Percentiles rank a stretch among this genome's conserved stretches.
Evolutionary conservation across 805 yeast species (phyloP).

Genomic region (Pichia scutulata): DNA sequence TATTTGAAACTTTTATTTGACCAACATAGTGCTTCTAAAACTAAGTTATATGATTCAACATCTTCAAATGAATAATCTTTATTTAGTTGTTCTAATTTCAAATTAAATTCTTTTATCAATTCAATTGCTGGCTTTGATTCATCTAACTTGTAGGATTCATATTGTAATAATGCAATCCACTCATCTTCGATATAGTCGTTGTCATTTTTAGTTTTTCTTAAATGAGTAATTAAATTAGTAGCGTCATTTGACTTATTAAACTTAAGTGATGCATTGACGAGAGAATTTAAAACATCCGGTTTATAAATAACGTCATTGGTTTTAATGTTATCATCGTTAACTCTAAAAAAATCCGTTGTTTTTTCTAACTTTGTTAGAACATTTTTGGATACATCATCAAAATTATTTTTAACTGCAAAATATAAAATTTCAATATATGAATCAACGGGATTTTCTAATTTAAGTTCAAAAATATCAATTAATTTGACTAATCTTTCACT

Average conservation of each 20-base stretch:
- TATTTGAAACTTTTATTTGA: conserved; percentile 21
- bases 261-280: conserved; percentile 21
- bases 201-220: conserved; percentile 10
- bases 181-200: conserved; percentile 16
- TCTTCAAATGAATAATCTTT: conserved; percentile 18
- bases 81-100: conserved; percentile 8
- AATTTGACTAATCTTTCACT: conserved; percentile 14
- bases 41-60: conserved; percentile 19
- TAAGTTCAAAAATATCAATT: conserved; percentile 15
- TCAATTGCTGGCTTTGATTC: conserved; percentile 21
- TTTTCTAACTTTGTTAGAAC: conserved; percentile 17
- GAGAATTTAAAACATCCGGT: conserved; percentile 23
- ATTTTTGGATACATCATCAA: conserved; percentile 18
- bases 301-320: conserved; percentile 11
- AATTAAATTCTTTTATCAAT: conserved; percentile 20
- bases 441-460: conserved; percentile 15
- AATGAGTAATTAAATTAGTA: conserved; percentile 10
- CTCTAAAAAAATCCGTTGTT: conserved; percentile 13
- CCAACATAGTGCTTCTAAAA: conserved; percentile 23
- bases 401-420: conserved; percentile 24
- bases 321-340: too few relatives aligned
- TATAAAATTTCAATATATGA: conserved; percentile 25
- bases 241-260: conserved; percentile 16
- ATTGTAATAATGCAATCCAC: conserved; percentile 22
- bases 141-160: conserved; percentile 12